phyloP scores from a whole-genome alignment of 495 filamentous ascomycete genomes.

The Copromyces sp. region DNA sequence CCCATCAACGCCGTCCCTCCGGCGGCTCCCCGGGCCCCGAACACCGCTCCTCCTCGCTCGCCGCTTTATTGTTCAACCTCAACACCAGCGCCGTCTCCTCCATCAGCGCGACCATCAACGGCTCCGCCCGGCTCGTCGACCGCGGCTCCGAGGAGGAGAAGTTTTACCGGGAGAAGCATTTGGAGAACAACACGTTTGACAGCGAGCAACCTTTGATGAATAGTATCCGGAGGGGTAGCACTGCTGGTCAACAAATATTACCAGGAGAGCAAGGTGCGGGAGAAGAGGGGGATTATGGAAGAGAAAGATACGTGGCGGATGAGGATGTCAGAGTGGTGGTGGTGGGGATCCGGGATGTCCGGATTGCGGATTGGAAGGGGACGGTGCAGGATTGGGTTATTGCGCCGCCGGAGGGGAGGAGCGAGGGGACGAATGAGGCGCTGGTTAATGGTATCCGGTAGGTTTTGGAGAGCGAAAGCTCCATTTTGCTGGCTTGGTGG shows the following conservation, averaged over 20 bases:
- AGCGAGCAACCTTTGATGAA: slow-evolving; percentile 38
- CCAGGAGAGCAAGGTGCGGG: slow-evolving; percentile 8
- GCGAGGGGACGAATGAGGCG: slow-evolving; percentile 7
- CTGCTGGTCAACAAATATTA: background rate
- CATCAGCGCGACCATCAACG: slow-evolving; percentile 90
- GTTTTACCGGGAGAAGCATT: slow-evolving; percentile 70
- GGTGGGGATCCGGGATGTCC: slow-evolving; percentile 61
- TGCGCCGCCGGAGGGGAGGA: slow-evolving; percentile 34
- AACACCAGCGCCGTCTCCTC: slow-evolving; percentile 81
- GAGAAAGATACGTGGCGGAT: slow-evolving; percentile 54
- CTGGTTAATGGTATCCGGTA: slow-evolving; percentile 23
- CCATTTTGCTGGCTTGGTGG: too few relatives aligned
- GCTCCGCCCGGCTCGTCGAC: slow-evolving; percentile 61
- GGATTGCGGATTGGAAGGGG: slow-evolving; percentile 77
- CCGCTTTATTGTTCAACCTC: slow-evolving; percentile 72
- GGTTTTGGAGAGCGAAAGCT: background rate
- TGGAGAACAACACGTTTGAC: slow-evolving; percentile 86
- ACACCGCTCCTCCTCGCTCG: slow-evolving; percentile 53
- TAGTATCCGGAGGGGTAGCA: slow-evolving; percentile 20
- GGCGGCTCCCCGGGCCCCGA: slow-evolving; percentile 55
- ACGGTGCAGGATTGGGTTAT: slow-evolving; percentile 63
- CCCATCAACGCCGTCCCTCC: slow-evolving; percentile 47
- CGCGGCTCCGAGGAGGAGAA: slow-evolving; percentile 65
- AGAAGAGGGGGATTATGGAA: slow-evolving; percentile 39
- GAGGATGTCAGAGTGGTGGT: slow-evolving; percentile 64